Percentiles rank a stretch among this genome's conserved stretches.
These are phyloP conservation scores for Tylopilus plumbeoviolaceoides DNA, from an alignment of 768 basidiomycete genomes.

Conservation along the genomic window DNA sequence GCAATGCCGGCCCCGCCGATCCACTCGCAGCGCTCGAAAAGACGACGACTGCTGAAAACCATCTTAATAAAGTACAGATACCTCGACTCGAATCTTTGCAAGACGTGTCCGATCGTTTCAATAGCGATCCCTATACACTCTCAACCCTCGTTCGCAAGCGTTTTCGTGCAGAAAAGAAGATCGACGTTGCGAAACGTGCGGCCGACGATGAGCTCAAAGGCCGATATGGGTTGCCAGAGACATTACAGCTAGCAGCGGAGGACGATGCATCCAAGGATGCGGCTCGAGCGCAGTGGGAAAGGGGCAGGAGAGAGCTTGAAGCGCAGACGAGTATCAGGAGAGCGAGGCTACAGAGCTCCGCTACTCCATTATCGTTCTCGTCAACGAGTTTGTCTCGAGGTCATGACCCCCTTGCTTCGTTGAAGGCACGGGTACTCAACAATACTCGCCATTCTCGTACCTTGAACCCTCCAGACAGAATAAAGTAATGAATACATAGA, in stretches of 20 bases:
- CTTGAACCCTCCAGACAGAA: constrained; percentile 22
- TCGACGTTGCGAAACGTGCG: constrained; percentile 61
- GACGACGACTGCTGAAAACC: constrained; percentile 71
- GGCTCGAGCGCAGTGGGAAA: constrained; percentile 63
- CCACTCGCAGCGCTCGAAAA: constrained; percentile 90
- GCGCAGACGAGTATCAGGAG: constrained; percentile 45
- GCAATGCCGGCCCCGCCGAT: constrained; percentile 59
- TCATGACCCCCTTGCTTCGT: constrained; percentile 34
- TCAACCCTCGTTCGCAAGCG: constrained; percentile 71
- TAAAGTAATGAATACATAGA: constrained; percentile 8
- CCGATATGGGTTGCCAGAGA: constrained; percentile 72
- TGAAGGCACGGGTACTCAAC: constrained; percentile 54
- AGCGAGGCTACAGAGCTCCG: constrained; percentile 37
- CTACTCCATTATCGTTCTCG: constrained; percentile 21
- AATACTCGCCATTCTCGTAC: constrained; percentile 45
- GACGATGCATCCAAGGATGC: constrained; percentile 55
- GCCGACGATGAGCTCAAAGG: constrained; percentile 70
- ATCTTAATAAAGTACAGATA: constrained; percentile 66
- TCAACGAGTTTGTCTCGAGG: constrained; percentile 14
- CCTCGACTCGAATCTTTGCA: constrained; percentile 82
- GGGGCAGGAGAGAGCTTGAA: constrained; percentile 45
- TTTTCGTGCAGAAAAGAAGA: constrained; percentile 85
- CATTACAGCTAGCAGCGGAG: constrained; percentile 61
- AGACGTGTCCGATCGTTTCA: constrained; percentile 69
- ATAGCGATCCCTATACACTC: constrained; percentile 82